Conservation (phyloP, 495 filamentous ascomycete genomes). For the Neurospora tetraspora region DNA sequence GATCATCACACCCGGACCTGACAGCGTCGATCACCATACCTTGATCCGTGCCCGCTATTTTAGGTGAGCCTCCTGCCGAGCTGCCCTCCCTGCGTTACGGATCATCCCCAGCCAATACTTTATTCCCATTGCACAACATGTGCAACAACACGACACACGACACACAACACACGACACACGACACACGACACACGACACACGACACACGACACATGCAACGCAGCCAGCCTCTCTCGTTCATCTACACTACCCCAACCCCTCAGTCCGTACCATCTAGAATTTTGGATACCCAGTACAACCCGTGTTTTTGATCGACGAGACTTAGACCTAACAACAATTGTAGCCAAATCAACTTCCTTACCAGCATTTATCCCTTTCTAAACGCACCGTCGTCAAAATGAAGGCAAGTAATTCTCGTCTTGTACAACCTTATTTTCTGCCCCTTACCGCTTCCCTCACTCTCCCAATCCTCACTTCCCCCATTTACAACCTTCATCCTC, state of each 20-base stretch:
- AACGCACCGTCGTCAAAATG: background rate
- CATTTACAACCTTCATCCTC: too few species aligned
- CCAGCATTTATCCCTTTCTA: background rate
- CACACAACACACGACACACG: too few species aligned
- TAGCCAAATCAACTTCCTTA: background rate
- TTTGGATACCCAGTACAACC: background rate
- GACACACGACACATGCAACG: background rate
- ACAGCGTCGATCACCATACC: background rate
- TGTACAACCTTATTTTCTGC: background rate
- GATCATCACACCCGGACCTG: background rate
- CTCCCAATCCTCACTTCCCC: background rate
- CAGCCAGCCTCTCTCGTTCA: background rate
- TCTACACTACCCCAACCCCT: background rate
- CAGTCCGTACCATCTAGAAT: background rate
- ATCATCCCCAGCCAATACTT: background rate
- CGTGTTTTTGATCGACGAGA: background rate
- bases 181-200: too few species aligned
- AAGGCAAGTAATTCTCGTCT: background rate
- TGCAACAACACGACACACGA: background rate
- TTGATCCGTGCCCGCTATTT: background rate
- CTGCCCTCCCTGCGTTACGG: background rate
- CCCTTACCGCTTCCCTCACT: background rate
- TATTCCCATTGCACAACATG: background rate
- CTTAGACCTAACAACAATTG: background rate
- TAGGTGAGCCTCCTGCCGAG: background rate